Evolutionary conservation across 179 eudicot genomes (phyloP), one percentile per base, ranked within the genome.

Genomic region (Nepenthes alata): DNA sequence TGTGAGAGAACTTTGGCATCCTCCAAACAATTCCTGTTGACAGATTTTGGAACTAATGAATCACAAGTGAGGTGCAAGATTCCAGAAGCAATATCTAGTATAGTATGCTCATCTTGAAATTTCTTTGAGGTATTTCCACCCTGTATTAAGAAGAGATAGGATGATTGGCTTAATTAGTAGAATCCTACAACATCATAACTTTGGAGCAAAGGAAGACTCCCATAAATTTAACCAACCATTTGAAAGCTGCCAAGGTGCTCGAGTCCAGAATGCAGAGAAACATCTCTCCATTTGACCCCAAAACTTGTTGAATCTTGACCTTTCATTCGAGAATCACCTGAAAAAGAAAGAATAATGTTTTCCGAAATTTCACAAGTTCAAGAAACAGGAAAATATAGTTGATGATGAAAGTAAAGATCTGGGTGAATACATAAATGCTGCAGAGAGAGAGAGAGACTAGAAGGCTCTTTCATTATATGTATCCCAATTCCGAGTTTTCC

Each of bases 1-100:
- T 94, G 99, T 59, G 64, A 74, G 70, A 94, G 96, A 68, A 87
- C 91, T 77, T 75, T 84, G 65, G 89, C 85, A 64, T 75, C 71
- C 66, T 78, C 81, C 70, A 94, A 72, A 67, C 72, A 78, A 14
- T 47, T 81, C 75, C 81, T 87, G 53, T 67, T 78, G 62, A 85
- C 84, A 48, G 95, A 83, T 64, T 80, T 77, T 53, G 97, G 99
- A 77, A 94, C 75, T 72, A 94, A 69, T 25, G 80, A 71, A 62
- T 82, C 89, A 60, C 91, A 88, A 74, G 80, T 75, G 66, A 87
- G 77, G 60, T 77, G 83, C 79, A 90, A 75, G 72, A 77, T 64
- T 59, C 77, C 80, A 69, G 95, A 89, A 62, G 79, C 77, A 49
- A 90, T 68, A 68, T 90, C 81, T 59, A 94, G 94, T 71, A 94